Evolutionary conservation across 495 filamentous ascomycete genomes (phyloP), one percentile per base, ranked within the genome.

Genomic region (Echria macrotheca): DNA sequence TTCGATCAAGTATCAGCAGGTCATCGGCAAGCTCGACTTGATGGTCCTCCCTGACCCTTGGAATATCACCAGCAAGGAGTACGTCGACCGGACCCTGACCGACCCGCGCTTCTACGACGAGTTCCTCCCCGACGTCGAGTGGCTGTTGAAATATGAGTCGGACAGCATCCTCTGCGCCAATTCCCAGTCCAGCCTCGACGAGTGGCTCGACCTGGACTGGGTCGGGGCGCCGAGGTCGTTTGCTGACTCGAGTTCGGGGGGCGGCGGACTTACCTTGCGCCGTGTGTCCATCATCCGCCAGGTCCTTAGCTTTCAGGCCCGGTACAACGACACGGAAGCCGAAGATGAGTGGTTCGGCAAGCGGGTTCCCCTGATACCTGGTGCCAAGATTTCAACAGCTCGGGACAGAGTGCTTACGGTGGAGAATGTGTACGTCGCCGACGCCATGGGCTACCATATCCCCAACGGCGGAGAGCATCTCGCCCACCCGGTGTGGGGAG

Each of bases 281-380:
- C 64, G 71, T 5, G 55, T 76, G 0, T 74, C 70, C 0, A 50
- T 63, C 1, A 70, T 77, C 11, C 54, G 57, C 4, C 61, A 62
- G 22, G 59, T 76, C 10, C 60, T 77, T 2, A 42, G 49, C 5
- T 73, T 70, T 47, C 70, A 77, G 38, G 60, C 55, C 3, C 61
- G 74, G 9, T 67, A 61, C 44, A 70, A 74, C 50, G 60, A 72
- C 55, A 68, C 61, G 5, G 63, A 69, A 17, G 58, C 72, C 50
- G 74, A 77, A 54, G 74, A 77, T 38, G 66, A 73, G 48, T 77
- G 74, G 74, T 70, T 77, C 35, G 61, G 66, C 3, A 67, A 64
- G 37, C 67, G 74, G 0, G 54, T 77, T 9, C 59, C 59, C 8
- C 22, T 64, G 18, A 51, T 76, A 17, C 72, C 72, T 0, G 74